Percentiles rank a stretch among this genome's conserved stretches.
These are phyloP conservation scores for Ephemerocybe angulata DNA, from an alignment of 768 basidiomycete genomes.

Conservation along the genomic window DNA sequence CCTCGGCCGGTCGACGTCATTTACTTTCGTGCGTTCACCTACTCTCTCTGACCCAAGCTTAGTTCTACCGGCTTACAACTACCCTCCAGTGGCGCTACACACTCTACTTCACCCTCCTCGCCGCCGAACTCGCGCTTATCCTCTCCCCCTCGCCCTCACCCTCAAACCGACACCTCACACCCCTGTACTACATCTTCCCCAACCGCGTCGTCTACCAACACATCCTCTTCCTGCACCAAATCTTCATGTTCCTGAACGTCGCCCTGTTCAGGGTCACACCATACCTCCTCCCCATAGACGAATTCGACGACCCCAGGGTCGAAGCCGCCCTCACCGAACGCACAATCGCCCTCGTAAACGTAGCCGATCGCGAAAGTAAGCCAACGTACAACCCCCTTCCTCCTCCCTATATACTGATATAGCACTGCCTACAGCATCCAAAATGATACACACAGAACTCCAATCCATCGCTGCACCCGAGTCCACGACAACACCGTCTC, in stretches of 20 bases:
- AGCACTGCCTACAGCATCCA: constrained; percentile 35
- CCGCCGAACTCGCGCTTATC: constrained; percentile 62
- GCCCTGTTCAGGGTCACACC: constrained; percentile 72
- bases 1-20: constrained; percentile 53
- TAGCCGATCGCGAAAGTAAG: constrained; percentile 56
- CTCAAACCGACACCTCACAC: constrained; percentile 31
- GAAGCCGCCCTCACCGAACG: constrained; percentile 43
- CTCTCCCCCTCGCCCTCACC: constrained; percentile 62
- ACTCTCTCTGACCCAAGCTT: constrained; percentile 7
- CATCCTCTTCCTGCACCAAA: constrained; percentile 69
- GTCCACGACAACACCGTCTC: not conserved
- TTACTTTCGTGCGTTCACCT: constrained; percentile 57
- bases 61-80: not conserved
- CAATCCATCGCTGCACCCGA: constrained; percentile 38
- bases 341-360: constrained; percentile 36
- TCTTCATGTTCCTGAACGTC: constrained; percentile 71
- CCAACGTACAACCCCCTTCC: not conserved
- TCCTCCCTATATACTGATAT: not conserved
- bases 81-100: constrained; percentile 70
- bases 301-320: constrained; percentile 24
- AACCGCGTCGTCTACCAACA: constrained; percentile 72
- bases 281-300: constrained; percentile 48
- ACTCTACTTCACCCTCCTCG: constrained; percentile 58
- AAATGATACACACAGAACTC: constrained; percentile 52
- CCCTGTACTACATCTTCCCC: constrained; percentile 58